Evolutionary conservation across 2,329 filamentous ascomycete genomes (phyloP).

Genomic region (Lachnellula willkommii): DNA sequence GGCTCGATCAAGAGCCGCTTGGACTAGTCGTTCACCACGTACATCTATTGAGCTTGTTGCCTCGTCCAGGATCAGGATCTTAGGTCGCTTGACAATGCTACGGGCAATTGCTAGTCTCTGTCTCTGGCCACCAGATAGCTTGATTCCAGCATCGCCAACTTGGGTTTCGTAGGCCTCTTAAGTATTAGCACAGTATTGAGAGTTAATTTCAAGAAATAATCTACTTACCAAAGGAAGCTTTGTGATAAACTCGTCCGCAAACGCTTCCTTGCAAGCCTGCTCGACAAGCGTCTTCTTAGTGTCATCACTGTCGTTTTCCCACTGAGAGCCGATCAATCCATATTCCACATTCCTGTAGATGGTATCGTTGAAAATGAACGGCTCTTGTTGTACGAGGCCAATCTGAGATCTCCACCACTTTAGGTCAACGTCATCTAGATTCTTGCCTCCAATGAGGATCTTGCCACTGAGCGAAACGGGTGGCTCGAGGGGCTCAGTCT

Average conservation of each 20-base stretch:
- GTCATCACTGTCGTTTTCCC: constrained; percentile 49
- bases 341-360: constrained; percentile 59
- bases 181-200: constrained; percentile 3
- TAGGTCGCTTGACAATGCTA: constrained; percentile 65
- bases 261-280: constrained; percentile 61
- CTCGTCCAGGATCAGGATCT: constrained; percentile 68
- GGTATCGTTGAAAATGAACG: constrained; percentile 62
- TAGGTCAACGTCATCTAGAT: constrained; percentile 53
- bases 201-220: background rate
- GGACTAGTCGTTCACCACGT: constrained; percentile 47
- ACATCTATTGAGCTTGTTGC: constrained; percentile 47
- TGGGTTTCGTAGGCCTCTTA: constrained; percentile 61
- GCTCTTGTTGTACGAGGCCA: constrained; percentile 63
- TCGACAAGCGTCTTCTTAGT: constrained; percentile 55
- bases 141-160: constrained; percentile 73
- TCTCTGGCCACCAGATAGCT: constrained; percentile 72
- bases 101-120: constrained; percentile 69
- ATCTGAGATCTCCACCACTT: constrained; percentile 58
- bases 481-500: constrained; percentile 19
- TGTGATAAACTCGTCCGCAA: constrained; percentile 64
- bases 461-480: constrained; percentile 45
- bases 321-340: constrained; percentile 49
- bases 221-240: constrained; percentile 49
- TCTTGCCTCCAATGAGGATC: constrained; percentile 48
- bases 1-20: constrained; percentile 49